phyloP scores from a whole-genome alignment of 441 rosid genomes.

The Arabidopsis hybrid region DNA sequence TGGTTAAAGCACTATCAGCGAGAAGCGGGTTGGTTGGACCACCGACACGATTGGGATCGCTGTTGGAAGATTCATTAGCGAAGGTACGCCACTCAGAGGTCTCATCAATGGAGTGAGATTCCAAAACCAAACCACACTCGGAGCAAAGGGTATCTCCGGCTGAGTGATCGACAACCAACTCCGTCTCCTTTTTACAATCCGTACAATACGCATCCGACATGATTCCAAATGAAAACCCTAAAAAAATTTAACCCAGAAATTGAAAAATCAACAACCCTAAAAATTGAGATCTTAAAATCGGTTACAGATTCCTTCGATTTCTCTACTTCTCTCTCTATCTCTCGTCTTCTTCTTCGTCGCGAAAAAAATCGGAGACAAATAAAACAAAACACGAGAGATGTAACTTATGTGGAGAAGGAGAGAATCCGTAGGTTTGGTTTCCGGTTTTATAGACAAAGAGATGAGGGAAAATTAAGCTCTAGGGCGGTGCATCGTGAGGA shows the following conservation, averaged over 20 bases:
- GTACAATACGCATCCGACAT: conserved; percentile 83
- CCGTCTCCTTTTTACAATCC: conserved; percentile 86
- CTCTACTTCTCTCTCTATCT: background rate
- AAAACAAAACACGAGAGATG: conserved; percentile 23
- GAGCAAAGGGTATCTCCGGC: conserved; percentile 96
- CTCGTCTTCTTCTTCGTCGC: conserved; percentile 31
- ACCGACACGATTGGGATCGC: conserved; percentile 93
- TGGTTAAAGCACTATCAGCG: conserved; percentile 91
- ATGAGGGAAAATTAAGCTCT: background rate
- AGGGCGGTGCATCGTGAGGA: background rate
- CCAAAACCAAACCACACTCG: conserved; percentile 90
- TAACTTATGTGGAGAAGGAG: conserved; percentile 35
- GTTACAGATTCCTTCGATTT: conserved; percentile 30
- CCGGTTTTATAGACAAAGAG: conserved; percentile 28
- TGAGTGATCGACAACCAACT: conserved; percentile 91
- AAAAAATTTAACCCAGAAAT: background rate
- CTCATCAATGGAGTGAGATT: conserved; percentile 96
- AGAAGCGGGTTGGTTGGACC: conserved; percentile 91
- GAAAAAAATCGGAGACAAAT: conserved; percentile 7
- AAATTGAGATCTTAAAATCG: conserved; percentile 18
- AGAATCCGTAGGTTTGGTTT: conserved; percentile 40
- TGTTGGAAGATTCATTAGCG: conserved; percentile 90
- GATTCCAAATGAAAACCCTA: conserved; percentile 2
- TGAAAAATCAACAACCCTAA: conserved; percentile 13
- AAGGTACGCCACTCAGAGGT: conserved; percentile 96